A percentile compares a stretch with the other conserved stretches of the same genome.
Conservation (phyloP, 2,329 filamentous ascomycete species). For the Fusarium buxicola region DNA sequence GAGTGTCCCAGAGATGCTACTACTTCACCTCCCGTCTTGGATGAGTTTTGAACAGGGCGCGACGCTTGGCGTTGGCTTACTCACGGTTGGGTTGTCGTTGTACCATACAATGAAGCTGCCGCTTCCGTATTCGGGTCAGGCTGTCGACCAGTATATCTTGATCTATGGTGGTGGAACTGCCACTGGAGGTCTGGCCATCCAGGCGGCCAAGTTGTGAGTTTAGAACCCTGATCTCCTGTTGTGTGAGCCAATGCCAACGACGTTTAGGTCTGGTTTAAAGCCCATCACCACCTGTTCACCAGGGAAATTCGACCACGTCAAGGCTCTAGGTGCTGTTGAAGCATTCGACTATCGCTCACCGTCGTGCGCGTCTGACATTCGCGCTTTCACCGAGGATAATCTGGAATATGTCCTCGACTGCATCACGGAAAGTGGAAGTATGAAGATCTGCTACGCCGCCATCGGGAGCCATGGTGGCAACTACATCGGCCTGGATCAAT, state of each 20-base stretch:
- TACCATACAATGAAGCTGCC: conserved; percentile 11
- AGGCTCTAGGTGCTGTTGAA: conserved; percentile 2
- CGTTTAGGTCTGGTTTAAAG: not conserved
- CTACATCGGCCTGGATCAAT: conserved; percentile 38
- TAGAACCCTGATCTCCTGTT: no score
- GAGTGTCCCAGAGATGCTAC: conserved; percentile 18
- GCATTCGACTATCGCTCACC: conserved; percentile 12
- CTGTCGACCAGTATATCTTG: not conserved
- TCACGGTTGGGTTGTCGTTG: not conserved
- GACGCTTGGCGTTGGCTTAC: conserved; percentile 15
- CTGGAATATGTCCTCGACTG: conserved; percentile 3
- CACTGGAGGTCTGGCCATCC: conserved; percentile 1
- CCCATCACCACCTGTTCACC: conserved; percentile 8
- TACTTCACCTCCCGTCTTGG: conserved; percentile 2
- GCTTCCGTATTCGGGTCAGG: not conserved
- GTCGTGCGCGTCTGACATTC: conserved; percentile 12
- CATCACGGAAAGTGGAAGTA: conserved; percentile 7
- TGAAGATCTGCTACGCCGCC: conserved; percentile 10
- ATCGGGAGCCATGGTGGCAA: conserved; percentile 3
- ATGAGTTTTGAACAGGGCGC: conserved; percentile 23
- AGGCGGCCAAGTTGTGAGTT: conserved; percentile 7
- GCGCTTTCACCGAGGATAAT: not conserved
- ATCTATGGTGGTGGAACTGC: conserved; percentile 13
- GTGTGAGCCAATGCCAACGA: not conserved
- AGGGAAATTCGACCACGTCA: conserved; percentile 15